Conservation (phyloP, 2,329 filamentous ascomycete species). For the Ambrosiella xylebori region DNA sequence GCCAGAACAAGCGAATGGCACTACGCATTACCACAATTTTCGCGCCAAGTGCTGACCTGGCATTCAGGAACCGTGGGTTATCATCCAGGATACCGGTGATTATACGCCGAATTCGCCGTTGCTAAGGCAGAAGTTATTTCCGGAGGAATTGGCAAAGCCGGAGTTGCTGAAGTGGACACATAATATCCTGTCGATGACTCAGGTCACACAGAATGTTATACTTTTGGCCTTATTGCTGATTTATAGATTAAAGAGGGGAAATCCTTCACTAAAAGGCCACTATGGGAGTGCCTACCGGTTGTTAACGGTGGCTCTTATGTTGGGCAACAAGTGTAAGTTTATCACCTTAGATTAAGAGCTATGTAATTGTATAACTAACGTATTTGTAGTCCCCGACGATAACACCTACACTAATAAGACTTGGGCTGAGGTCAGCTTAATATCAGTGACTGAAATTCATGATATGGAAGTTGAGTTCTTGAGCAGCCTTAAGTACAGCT, state of each 20-base stretch:
- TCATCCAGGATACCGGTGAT: conserved; percentile 57
- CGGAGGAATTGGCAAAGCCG: conserved; percentile 48
- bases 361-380: neutral
- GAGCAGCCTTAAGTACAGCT: conserved; percentile 92
- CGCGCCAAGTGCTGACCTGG: too few species aligned
- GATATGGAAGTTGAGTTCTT: conserved; percentile 99
- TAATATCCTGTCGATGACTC: conserved; percentile 77
- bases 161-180: conserved; percentile 61
- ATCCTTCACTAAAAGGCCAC: conserved; percentile 76
- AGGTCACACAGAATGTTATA: conserved; percentile 92
- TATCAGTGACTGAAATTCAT: conserved; percentile 86
- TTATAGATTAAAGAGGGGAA: conserved; percentile 79
- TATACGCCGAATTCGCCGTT: conserved; percentile 19
- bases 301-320: conserved; percentile 87
- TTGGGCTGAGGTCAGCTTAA: conserved; percentile 93
- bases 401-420: conserved; percentile 99
- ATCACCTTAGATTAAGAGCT: neutral
- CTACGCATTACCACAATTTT: neutral
- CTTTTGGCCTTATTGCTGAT: conserved; percentile 81
- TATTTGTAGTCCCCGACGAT: conserved; percentile 61
- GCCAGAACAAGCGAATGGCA: conserved; percentile 12
- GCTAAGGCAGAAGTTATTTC: conserved; percentile 37
- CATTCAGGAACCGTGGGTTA: conserved; percentile 85
- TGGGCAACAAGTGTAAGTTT: conserved; percentile 80
- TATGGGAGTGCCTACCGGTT: conserved; percentile 85